These are phyloP conservation scores for Rhodosporidiobolus odoratus DNA, from an alignment of 768 basidiomycete genomes.

Conservation along the genomic window DNA sequence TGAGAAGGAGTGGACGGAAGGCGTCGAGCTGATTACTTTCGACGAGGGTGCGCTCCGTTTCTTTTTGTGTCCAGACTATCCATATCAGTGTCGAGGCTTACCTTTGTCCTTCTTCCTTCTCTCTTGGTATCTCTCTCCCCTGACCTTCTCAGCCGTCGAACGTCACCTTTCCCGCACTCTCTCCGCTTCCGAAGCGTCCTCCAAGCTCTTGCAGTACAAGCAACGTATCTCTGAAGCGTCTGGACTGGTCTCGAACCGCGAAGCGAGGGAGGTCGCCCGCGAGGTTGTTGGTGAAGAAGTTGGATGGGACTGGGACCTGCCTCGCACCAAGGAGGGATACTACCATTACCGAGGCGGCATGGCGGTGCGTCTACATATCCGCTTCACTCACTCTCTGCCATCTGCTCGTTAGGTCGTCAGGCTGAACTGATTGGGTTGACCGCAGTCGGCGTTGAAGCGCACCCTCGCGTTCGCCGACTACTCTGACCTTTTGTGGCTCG, in stretches of 20 bases:
- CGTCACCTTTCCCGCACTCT: constrained; percentile 52
- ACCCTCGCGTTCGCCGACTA: constrained; percentile 74
- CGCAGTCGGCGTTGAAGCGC: constrained; percentile 70
- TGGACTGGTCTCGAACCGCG: constrained; percentile 57
- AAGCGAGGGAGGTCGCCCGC: constrained; percentile 66
- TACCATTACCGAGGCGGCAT: constrained; percentile 79
- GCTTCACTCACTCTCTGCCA: neutral
- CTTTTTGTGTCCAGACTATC: neutral
- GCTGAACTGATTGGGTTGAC: neutral
- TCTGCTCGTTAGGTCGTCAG: neutral
- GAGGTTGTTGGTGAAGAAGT: constrained; percentile 66
- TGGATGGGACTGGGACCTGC: constrained; percentile 75
- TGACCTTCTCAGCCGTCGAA: constrained; percentile 55
- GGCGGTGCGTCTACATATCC: constrained; percentile 50
- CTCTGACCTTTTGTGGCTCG: constrained; percentile 85
- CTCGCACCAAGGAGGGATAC: constrained; percentile 84
- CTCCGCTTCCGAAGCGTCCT: constrained; percentile 49
- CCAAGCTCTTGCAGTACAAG: constrained; percentile 57
- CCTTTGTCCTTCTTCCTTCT: neutral
- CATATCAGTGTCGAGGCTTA: neutral
- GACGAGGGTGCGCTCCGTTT: constrained; percentile 60
- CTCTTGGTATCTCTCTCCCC: neutral
- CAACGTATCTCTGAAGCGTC: constrained; percentile 58
- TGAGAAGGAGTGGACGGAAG: constrained; percentile 68
- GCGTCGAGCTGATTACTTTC: constrained; percentile 70